Percentiles rank a stretch among this genome's conserved stretches.
phyloP scores from a whole-genome alignment of 1,284 basidiomycete species.

The Hypsizygus ulmarius region DNA sequence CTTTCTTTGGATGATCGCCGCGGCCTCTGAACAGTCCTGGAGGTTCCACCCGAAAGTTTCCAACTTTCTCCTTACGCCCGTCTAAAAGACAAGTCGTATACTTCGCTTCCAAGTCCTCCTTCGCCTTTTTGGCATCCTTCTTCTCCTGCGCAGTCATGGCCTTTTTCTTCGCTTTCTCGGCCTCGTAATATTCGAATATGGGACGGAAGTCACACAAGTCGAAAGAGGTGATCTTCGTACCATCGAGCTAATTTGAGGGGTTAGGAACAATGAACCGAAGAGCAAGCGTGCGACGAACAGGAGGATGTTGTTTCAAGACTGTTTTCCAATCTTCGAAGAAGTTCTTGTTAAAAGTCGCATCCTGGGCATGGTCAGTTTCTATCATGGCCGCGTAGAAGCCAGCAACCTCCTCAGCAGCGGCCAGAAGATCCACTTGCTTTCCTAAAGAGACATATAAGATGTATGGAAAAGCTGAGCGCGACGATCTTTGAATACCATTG shows the following conservation, averaged over 20 bases:
- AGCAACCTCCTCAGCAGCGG: conserved; percentile 93
- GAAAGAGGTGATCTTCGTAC: conserved; percentile 76
- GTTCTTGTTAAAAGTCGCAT: conserved; percentile 89
- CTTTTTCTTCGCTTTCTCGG: conserved; percentile 93
- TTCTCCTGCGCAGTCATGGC: conserved; percentile 82
- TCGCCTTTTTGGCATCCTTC: conserved; percentile 83
- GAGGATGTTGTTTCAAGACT: conserved; percentile 80
- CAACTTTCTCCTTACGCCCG: conserved; percentile 95
- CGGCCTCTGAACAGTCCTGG: conserved; percentile 97
- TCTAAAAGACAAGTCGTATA: conserved; percentile 89
- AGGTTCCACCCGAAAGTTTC: conserved; percentile 98
- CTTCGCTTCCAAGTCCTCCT: conserved; percentile 81
- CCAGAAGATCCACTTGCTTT: conserved; percentile 75
- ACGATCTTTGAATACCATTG: conserved; percentile 57
- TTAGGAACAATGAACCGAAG: conserved; percentile 12
- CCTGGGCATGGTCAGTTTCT: conserved; percentile 91
- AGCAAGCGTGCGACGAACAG: conserved; percentile 53
- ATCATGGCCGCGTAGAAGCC: conserved; percentile 94
- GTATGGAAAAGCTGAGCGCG: conserved; percentile 15
- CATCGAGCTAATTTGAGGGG: conserved; percentile 50
- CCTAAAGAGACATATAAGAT: conserved; percentile 45
- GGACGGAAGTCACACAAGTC: conserved; percentile 91
- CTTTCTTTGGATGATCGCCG: conserved; percentile 98
- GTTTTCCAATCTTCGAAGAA: conserved; percentile 92
- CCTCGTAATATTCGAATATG: conserved; percentile 93